Base-by-base conservation (phyloP, 257 asterid species). In the Nemophila menziesii region DNA sequence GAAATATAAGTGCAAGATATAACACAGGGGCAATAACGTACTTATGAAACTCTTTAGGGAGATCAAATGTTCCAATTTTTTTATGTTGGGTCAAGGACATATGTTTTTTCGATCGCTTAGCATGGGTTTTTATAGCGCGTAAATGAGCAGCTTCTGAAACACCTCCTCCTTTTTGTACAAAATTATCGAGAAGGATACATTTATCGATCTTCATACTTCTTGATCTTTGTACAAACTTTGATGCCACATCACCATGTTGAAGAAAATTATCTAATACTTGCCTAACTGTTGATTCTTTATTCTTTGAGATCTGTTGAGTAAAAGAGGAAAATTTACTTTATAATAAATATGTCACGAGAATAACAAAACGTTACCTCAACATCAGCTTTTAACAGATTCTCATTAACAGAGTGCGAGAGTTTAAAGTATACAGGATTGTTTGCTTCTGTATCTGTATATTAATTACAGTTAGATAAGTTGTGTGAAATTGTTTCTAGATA, bases 171-270 rank as follows among this genome's bases (percentile, higher is more conserved):
- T 72, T 78, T 19, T 29, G 71, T 46, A 84, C 85, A 70, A 27
- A 66, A 72, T 70, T 89, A 65, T 89, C 95, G 10, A 89, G 95
- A 58, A 84, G 95, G 39, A 89, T 80, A n/a, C 74, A 65, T 37
- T 72, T 59, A 64, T 84, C 95, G 34, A 76, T 77, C 63, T 74
- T 76, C 60, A 75, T 62, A 61, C 61, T 74, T 58, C 62, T 78
- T 24, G 94, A 84, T 45, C 95, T 94, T 43, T 80, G 85, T 71
- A 65, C 65, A 64, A 75, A 85, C 64, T 85, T 85, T 54, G 73
- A 66, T 48, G 86, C 89, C 7, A 87, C 64, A 65, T 81, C 93
- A 33, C 96, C 93, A 50, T 60, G 75, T 67, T 75, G 93, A 57
- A 85, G 72, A 56, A 80, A 84, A 50, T 85, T 77, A 6, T 80